Evolutionary conservation across 2,329 filamentous ascomycete species (phyloP).

Genomic region (Aspergillus piperis): DNA sequence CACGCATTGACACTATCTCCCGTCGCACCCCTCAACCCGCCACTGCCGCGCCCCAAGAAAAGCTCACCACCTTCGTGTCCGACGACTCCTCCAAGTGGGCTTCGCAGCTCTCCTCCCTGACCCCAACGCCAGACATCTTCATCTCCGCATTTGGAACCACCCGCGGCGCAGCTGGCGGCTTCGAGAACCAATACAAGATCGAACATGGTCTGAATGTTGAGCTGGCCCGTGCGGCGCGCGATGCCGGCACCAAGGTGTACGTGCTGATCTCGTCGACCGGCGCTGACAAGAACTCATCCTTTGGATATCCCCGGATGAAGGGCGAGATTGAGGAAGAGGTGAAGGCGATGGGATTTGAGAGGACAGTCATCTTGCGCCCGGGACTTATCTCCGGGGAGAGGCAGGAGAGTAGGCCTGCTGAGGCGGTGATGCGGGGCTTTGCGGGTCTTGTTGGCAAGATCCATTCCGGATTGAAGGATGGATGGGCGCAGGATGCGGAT

Average conservation of each 20-base stretch:
- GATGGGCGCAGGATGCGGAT: slow-evolving; percentile 71
- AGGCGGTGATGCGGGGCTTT: slow-evolving; percentile 58
- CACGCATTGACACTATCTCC: slow-evolving; percentile 48
- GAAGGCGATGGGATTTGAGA: slow-evolving; percentile 70
- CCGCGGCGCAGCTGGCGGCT: slow-evolving; percentile 68
- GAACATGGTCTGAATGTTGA: slow-evolving; percentile 85
- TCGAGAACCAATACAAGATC: slow-evolving; percentile 81
- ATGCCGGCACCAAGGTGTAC: slow-evolving; percentile 70
- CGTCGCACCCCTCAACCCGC: slow-evolving; percentile 43
- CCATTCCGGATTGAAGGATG: slow-evolving; percentile 59
- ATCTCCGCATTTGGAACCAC: slow-evolving; percentile 83
- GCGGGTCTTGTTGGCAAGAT: slow-evolving; percentile 60
- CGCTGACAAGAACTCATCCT: slow-evolving; percentile 54
- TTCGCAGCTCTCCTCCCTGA: slow-evolving; percentile 56
- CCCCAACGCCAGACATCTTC: slow-evolving; percentile 63
- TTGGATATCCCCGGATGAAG: slow-evolving; percentile 73
- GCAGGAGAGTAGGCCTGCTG: slow-evolving; percentile 60
- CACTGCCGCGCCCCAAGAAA: slow-evolving; percentile 56
- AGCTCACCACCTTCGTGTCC: slow-evolving; percentile 67
- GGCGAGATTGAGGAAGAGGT: slow-evolving; percentile 80
- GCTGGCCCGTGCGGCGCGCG: slow-evolving; percentile 72
- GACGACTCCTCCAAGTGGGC: slow-evolving; percentile 71
- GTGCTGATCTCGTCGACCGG: slow-evolving; percentile 69
- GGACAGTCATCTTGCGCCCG: slow-evolving; percentile 72
- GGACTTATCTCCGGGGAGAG: slow-evolving; percentile 74